Conservation (phyloP, 768 basidiomycete species). For the Coprinellus micaceus region DNA sequence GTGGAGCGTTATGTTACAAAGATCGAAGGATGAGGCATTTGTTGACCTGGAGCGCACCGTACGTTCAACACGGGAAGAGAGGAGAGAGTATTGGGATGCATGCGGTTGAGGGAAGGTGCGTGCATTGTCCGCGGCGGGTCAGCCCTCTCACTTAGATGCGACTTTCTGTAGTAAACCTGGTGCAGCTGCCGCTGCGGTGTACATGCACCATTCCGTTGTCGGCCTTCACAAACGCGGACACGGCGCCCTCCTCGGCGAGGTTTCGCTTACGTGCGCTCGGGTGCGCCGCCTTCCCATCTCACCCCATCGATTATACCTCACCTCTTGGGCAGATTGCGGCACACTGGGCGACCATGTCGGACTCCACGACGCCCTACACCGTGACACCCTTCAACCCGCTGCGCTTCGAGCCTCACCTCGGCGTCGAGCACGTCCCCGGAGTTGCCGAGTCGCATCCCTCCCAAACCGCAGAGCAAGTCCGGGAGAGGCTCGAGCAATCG, state of each 20-base stretch:
- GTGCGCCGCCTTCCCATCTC: slow-evolving; percentile 18
- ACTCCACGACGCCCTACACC: slow-evolving; percentile 26
- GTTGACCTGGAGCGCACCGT: slow-evolving; percentile 36
- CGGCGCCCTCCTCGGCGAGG: slow-evolving; percentile 37
- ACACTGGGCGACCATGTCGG: slow-evolving; percentile 40
- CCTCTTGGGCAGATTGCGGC: slow-evolving; percentile 27
- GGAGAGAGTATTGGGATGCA: slow-evolving; percentile 39
- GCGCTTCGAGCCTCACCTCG: slow-evolving; percentile 25
- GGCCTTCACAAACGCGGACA: slow-evolving; percentile 38
- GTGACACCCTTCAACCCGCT: slow-evolving; percentile 40
- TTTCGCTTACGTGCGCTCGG: slow-evolving; percentile 29
- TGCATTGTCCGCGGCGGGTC: slow-evolving; percentile 5
- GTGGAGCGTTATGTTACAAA: slow-evolving; percentile 36
- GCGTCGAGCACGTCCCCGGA: neutral
- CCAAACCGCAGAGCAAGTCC: slow-evolving; percentile 2
- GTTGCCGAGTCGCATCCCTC: neutral
- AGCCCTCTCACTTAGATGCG: no score
- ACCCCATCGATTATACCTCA: neutral
- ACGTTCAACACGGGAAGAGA: slow-evolving; percentile 18
- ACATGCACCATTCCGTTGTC: slow-evolving; percentile 34
- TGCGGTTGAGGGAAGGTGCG: slow-evolving; percentile 47
- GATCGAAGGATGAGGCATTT: slow-evolving; percentile 35
- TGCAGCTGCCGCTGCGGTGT: slow-evolving; percentile 36
- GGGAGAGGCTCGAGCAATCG: no score
- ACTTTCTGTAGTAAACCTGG: slow-evolving; percentile 47